Evolutionary conservation across 306 rosid species (phyloP).

Genomic region (Glycine tomentella): DNA sequence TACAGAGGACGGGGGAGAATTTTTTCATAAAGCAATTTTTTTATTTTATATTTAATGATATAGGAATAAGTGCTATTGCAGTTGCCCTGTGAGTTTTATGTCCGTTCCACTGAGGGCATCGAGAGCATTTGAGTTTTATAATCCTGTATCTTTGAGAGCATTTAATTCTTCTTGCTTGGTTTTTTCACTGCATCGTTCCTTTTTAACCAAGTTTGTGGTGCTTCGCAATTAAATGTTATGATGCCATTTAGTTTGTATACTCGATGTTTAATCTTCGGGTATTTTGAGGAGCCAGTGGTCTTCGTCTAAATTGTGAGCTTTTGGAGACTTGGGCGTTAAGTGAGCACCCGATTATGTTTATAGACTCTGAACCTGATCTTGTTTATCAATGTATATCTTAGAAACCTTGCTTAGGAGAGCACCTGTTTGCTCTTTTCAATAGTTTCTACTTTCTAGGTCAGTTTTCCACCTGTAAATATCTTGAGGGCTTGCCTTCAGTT

Average conservation of each 20-base stretch:
- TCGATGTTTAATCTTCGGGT: conserved; percentile 55
- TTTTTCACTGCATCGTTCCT: neutral
- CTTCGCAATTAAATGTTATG: neutral
- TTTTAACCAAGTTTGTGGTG: neutral
- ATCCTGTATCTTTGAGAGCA: neutral
- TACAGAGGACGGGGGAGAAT: conserved; percentile 41
- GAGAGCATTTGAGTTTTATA: neutral
- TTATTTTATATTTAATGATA: conserved; percentile 38
- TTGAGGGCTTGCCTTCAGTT: too few relatives aligned
- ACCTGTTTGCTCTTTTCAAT: too few relatives aligned
- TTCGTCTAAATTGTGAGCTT: conserved; percentile 49
- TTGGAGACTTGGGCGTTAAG: conserved; percentile 57
- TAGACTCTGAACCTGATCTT: conserved; percentile 52
- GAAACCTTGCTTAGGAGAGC: neutral
- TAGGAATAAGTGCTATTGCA: conserved; percentile 41
- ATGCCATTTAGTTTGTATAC: neutral
- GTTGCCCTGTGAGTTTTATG: conserved; percentile 21
- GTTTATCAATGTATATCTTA: too few relatives aligned
- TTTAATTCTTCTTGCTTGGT: neutral
- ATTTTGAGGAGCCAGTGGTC: conserved; percentile 58
- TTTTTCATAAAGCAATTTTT: conserved; percentile 27
- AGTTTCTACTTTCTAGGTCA: too few relatives aligned
- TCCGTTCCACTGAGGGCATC: neutral
- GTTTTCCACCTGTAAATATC: too few relatives aligned
- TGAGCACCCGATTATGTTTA: conserved; percentile 51